Base-by-base conservation (phyloP, 2,329 filamentous ascomycete genomes). In the Coniochaeta sp. region DNA sequence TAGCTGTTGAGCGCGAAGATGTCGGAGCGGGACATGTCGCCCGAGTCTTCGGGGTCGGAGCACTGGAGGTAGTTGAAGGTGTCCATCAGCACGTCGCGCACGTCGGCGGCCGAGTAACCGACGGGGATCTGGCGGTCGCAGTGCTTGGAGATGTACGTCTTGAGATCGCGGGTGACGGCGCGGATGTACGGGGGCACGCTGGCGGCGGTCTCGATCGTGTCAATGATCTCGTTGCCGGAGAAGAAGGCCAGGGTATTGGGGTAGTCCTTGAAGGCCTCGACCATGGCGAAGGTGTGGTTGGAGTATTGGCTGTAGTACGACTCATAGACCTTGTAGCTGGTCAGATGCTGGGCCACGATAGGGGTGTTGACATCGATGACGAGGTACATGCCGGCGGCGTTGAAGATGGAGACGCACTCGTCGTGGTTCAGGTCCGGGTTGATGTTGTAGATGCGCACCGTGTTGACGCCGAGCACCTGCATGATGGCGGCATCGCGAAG, bases 71-170 rank as follows among this genome's bases (percentile, higher is more conserved):
- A 91, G 65, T 86, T 82, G 81, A 79, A 91, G 51, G 81, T 86
- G 61, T 91, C 88, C 64, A 84, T 75, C 22, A 91, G 79, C 40
- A 89, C 81, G 1, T 79, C 71, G 54, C 87, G 84, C 40, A 92
- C 88, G 65, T 91, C 87, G 48, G 87, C 87, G 54, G 87, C 87
- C 6, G 86, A 90, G 76, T 91, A 91, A 42, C 87, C 87, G 53
- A 91, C 85, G 20, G 87, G 87, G 58, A 91, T 87, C 54, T 71
- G 60, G 60, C 87, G 85, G 63, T 82, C 76, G 54, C 79, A 72
- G 63, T 87, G 81, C 63, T 83, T 84, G 69, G 83, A 81, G 71
- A 91, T 84, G 74, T 91, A 91, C 65, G 84, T 85, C 76, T 89
- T 90, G 66, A 91, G 76, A 68, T 91, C 87, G 63, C 87, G 85